phyloP scores from a whole-genome alignment of 176 grass and related monocot genomes.

The Oryza meridionalis region DNA sequence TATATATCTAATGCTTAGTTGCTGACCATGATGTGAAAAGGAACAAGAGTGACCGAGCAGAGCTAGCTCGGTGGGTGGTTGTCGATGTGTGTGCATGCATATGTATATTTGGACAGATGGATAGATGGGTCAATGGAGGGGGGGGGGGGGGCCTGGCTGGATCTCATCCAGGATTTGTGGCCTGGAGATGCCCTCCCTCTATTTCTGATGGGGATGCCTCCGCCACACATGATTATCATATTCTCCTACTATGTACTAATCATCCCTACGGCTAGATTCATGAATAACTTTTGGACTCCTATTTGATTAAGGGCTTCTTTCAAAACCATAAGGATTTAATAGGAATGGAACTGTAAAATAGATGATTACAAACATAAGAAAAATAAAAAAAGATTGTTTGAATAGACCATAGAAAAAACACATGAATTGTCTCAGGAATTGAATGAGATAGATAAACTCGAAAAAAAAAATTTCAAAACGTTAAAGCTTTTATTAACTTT shows the following conservation, averaged over 20 bases:
- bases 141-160: neutral
- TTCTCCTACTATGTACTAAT: neutral
- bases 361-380: too few species aligned
- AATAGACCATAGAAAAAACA: too few species aligned
- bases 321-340: too few species aligned
- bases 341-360: too few species aligned
- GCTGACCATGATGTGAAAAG: neutral
- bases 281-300: neutral
- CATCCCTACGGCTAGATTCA: neutral
- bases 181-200: slow-evolving; percentile 5
- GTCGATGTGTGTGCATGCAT: neutral
- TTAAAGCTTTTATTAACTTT: too few species aligned
- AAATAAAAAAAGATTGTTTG: too few species aligned
- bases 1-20: neutral
- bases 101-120: neutral
- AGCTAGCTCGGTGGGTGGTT: neutral
- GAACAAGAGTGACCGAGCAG: neutral
- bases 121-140: neutral
- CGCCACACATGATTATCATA: neutral
- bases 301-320: neutral
- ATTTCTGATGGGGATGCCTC: neutral
- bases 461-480: too few species aligned
- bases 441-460: too few species aligned
- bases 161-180: slow-evolving; percentile 26
- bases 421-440: too few species aligned